A percentile compares a stretch with the other conserved stretches of the same genome.
These are phyloP conservation scores for Proliferodiscus dingleyae DNA, from an alignment of 2,329 filamentous ascomycete species.

Conservation along the genomic window DNA sequence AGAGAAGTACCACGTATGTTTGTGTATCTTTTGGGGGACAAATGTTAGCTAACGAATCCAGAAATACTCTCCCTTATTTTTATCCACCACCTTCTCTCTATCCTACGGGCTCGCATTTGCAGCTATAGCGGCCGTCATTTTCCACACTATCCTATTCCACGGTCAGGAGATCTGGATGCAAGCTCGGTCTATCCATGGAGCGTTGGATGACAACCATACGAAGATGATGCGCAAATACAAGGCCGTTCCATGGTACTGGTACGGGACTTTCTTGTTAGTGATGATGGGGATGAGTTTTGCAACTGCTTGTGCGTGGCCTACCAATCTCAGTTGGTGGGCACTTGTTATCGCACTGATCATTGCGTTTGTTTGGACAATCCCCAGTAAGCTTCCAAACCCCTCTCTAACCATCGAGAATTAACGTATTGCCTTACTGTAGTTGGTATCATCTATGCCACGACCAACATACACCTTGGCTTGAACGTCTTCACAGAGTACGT, in stretches of 20 bases:
- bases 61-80: slow-evolving; percentile 57
- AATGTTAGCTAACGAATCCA: no score
- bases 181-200: slow-evolving; percentile 15
- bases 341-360: no score
- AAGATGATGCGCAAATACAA: slow-evolving; percentile 54
- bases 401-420: no score
- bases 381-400: no score
- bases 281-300: slow-evolving; percentile 42
- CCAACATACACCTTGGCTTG: slow-evolving; percentile 43
- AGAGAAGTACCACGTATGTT: slow-evolving; percentile 55
- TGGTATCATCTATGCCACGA: slow-evolving; percentile 43
- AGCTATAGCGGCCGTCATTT: slow-evolving; percentile 53
- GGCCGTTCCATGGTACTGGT: slow-evolving; percentile 53
- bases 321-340: no score
- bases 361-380: no score
- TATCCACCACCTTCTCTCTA: slow-evolving; percentile 54
- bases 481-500: slow-evolving; percentile 47
- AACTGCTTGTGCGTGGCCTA: no score
- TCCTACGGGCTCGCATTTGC: slow-evolving; percentile 61
- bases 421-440: no score
- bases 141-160: slow-evolving; percentile 64
- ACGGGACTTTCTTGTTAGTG: slow-evolving; percentile 35
- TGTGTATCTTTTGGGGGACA: no score
- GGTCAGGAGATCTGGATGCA: slow-evolving; percentile 56
- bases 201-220: slow-evolving; percentile 47